Conservation (phyloP, 345 rosid species). For the Lepidium africanum region DNA sequence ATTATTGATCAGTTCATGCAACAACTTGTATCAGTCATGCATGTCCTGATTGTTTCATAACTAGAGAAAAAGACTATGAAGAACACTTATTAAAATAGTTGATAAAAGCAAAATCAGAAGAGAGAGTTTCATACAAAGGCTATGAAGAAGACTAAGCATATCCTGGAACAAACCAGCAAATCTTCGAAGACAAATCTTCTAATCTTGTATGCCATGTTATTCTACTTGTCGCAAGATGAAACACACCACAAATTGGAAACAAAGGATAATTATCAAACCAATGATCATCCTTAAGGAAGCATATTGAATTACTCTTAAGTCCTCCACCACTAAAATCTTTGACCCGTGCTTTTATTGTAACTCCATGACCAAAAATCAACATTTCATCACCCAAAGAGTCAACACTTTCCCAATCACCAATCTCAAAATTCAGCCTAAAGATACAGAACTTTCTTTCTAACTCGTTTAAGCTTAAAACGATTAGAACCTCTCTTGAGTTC, state of each 20-base stretch:
- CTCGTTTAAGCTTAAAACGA: not conserved
- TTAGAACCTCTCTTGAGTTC: conserved; percentile 4
- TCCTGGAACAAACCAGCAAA: conserved; percentile 19
- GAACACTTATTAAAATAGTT: not conserved
- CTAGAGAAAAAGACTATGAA: no score
- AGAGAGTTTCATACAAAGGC: not conserved
- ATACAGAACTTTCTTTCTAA: not conserved
- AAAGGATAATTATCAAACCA: not conserved
- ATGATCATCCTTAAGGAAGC: not conserved
- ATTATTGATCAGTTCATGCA: no score
- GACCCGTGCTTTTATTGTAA: conserved; percentile 4
- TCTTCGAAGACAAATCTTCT: not conserved
- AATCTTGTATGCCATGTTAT: not conserved
- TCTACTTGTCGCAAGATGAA: not conserved
- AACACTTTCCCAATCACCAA: conserved; percentile 5
- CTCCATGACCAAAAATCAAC: conserved; percentile 15
- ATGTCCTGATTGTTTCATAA: no score
- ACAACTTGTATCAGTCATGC: no score
- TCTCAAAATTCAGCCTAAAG: conserved; percentile 2
- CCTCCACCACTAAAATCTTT: not conserved
- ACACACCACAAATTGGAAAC: not conserved
- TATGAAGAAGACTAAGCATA: not conserved
- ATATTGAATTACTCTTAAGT: conserved; percentile 13
- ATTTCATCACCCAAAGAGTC: conserved; percentile 10
- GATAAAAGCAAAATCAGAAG: not conserved